Conservation (phyloP, 2,329 filamentous ascomycete genomes). For the Nothophaeocryptopus gaeumannii region DNA sequence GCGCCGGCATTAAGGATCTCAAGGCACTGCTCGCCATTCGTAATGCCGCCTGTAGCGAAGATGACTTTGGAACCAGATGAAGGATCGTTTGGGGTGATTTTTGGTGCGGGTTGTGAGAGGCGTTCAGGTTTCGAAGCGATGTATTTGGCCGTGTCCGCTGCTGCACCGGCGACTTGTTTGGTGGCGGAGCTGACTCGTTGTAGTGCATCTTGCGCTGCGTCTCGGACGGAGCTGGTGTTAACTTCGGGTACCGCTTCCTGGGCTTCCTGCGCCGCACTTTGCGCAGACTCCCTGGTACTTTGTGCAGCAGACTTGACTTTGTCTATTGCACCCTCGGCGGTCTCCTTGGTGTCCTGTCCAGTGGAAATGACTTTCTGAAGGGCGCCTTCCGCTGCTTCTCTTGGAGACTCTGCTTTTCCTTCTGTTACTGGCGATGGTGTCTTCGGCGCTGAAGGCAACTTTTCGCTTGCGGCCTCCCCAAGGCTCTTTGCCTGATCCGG, state of each 20-base stretch:
- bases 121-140: not conserved
- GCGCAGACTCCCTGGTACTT: not conserved
- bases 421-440: slow-evolving; percentile 7
- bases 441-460: slow-evolving; percentile 3
- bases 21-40: slow-evolving; percentile 78
- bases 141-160: slow-evolving; percentile 11
- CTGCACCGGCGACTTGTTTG: slow-evolving; percentile 17
- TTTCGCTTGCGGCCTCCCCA: slow-evolving; percentile 7
- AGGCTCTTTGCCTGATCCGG: slow-evolving; percentile 10
- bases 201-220: slow-evolving; percentile 20
- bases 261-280: not conserved
- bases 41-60: slow-evolving; percentile 92
- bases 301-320: not conserved
- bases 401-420: slow-evolving; percentile 11
- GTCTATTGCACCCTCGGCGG: slow-evolving; percentile 22
- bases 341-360: slow-evolving; percentile 10
- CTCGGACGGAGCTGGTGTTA: slow-evolving; percentile 12
- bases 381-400: slow-evolving; percentile 21
- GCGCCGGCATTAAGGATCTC: slow-evolving; percentile 84
- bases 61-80: slow-evolving; percentile 65
- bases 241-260: slow-evolving; percentile 4
- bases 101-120: not conserved
- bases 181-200: slow-evolving; percentile 18
- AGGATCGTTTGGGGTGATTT: slow-evolving; percentile 7
- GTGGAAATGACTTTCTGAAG: slow-evolving; percentile 19